Evolutionary conservation across 805 yeast genomes (phyloP).

Genomic region (Schizosaccharomyces pombe): ASM294v3 CU329670.1:1689001-1689500

Average conservation of each 20-base stretch:
- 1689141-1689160: conserved; percentile 7
- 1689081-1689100: conserved; percentile 5
- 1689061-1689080: neutral
- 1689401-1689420: conserved; percentile 12
- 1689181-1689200: neutral
- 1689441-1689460: conserved; percentile 7
- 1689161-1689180: conserved; percentile 8
- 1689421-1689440: conserved; percentile 8
- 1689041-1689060: neutral
- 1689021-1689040: neutral
- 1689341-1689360: neutral
- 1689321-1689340: conserved; percentile 12
- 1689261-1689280: conserved; percentile 7
- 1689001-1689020: neutral
- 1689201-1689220: conserved; percentile 6
- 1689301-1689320: conserved; percentile 27
- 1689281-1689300: conserved; percentile 10
- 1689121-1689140: conserved; percentile 7
- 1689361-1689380: conserved; percentile 3
- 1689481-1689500: conserved; percentile 10
- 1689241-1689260: conserved; percentile 8
- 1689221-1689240: conserved; percentile 9
- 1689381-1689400: conserved; percentile 12
- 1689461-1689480: conserved; percentile 12
- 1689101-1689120: conserved; percentile 9